Conservation (phyloP, 129 eudicot species). For the sunflower (Helianthus annuus) region DNA sequence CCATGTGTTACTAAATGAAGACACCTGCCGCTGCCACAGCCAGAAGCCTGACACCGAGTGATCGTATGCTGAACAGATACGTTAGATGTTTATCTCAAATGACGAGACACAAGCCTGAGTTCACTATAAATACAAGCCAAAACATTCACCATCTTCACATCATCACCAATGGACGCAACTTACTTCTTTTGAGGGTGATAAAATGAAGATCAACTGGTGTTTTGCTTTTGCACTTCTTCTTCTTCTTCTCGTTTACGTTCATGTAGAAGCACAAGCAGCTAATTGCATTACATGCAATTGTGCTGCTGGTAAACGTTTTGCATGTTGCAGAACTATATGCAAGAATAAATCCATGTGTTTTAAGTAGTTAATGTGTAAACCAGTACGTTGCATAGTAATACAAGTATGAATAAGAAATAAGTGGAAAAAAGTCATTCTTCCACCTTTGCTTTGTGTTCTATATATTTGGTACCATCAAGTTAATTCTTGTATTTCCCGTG, state of each 20-base stretch:
- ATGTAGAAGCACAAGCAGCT: too few relatives aligned
- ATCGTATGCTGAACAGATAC: neutral
- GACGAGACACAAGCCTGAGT: neutral
- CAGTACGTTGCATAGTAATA: too few relatives aligned
- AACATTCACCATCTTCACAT: neutral
- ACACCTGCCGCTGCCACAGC: slow-evolving; percentile 16
- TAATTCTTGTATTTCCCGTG: too few relatives aligned
- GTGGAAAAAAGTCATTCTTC: too few relatives aligned
- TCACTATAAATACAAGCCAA: slow-evolving; percentile 24
- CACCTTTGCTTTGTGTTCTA: too few relatives aligned
- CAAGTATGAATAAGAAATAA: too few relatives aligned
- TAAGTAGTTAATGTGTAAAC: too few relatives aligned
- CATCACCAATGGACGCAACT: neutral
- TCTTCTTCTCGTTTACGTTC: slow-evolving; percentile 10
- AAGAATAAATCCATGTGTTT: too few relatives aligned
- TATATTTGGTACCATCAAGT: too few relatives aligned
- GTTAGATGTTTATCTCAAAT: neutral
- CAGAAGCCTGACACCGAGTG: neutral
- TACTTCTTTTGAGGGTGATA: neutral
- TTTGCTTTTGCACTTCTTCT: slow-evolving; percentile 22
- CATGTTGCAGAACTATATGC: too few relatives aligned
- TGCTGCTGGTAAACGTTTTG: too few relatives aligned
- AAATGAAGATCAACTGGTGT: slow-evolving; percentile 34
- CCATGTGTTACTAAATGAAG: slow-evolving; percentile 19
- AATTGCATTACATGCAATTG: too few relatives aligned